Percentiles rank a stretch among this genome's conserved stretches.
Evolutionary conservation across 768 basidiomycete genomes (phyloP).

Genomic region (Hypholoma sublateritium): DNA sequence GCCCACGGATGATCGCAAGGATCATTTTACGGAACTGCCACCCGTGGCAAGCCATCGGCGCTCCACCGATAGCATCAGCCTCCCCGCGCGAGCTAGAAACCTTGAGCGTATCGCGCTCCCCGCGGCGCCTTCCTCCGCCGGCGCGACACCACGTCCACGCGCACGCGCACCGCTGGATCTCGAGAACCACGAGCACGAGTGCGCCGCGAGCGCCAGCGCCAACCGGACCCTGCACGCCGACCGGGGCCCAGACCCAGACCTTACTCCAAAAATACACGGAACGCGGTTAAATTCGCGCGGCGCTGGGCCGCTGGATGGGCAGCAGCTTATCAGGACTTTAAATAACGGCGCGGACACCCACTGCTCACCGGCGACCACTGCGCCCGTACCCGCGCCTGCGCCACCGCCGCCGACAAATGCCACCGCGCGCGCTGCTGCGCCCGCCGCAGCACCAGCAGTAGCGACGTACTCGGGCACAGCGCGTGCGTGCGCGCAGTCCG

Average conservation of each 20-base stretch:
- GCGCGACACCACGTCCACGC: too few species aligned
- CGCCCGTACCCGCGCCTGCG: too few species aligned
- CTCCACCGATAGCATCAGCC: not conserved
- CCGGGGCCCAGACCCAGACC: not conserved
- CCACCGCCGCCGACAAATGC: too few species aligned
- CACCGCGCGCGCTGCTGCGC: too few species aligned
- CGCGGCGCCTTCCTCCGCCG: too few species aligned
- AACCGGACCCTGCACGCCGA: not conserved
- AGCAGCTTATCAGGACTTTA: conserved; percentile 2
- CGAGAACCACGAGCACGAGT: too few species aligned
- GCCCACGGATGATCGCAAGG: not conserved
- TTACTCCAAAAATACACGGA: conserved; percentile 1
- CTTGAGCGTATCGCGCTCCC: too few species aligned
- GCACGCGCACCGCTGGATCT: too few species aligned
- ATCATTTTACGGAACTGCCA: not conserved
- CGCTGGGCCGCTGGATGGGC: not conserved
- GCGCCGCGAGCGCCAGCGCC: too few species aligned
- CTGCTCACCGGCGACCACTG: not conserved
- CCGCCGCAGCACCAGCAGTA: too few species aligned
- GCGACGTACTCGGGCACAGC: not conserved
- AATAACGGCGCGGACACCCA: not conserved
- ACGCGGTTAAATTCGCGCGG: not conserved
- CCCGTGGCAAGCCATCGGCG: not conserved
- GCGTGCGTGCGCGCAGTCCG: too few species aligned
- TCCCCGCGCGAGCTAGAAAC: not conserved